Conservation (phyloP, 2,329 filamentous ascomycete species). For the Xylaria sp. region DNA sequence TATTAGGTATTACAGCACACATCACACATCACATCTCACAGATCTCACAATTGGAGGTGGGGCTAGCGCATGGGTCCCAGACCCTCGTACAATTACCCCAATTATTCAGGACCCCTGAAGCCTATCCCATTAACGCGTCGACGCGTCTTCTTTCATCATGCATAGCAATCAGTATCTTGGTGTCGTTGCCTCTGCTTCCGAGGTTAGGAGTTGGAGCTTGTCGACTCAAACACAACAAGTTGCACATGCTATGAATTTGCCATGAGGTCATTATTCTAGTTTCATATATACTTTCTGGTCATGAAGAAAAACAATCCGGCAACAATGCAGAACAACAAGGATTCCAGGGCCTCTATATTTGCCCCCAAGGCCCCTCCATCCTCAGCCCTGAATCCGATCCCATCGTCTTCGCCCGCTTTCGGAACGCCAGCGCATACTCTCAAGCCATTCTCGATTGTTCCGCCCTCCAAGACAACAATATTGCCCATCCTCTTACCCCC, state of each 20-base stretch:
- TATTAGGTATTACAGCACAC: neutral
- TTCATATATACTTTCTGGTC: neutral
- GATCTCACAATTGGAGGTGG: neutral
- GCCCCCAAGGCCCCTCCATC: constrained; percentile 50
- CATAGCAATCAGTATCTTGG: neutral
- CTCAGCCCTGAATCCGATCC: constrained; percentile 68
- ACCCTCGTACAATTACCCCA: constrained; percentile 9
- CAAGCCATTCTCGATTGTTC: constrained; percentile 66
- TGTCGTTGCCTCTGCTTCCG: neutral
- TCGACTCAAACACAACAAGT: neutral
- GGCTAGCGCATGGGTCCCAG: neutral
- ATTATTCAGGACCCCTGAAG: constrained; percentile 30
- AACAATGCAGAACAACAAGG: constrained; percentile 46
- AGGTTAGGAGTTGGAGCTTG: neutral
- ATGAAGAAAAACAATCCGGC: neutral
- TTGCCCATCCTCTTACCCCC: constrained; percentile 91
- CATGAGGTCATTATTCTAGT: neutral
- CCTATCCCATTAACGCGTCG: constrained; percentile 48
- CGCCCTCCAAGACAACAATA: constrained; percentile 68
- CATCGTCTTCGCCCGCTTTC: constrained; percentile 91
- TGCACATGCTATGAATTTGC: constrained; percentile 1
- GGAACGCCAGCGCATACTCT: constrained; percentile 86
- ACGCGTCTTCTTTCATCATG: constrained; percentile 41
- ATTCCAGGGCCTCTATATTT: constrained; percentile 52
- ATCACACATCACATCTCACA: neutral